phyloP scores from a whole-genome alignment of 23 red algal genomes.

The Chondrus crispus region DNA sequence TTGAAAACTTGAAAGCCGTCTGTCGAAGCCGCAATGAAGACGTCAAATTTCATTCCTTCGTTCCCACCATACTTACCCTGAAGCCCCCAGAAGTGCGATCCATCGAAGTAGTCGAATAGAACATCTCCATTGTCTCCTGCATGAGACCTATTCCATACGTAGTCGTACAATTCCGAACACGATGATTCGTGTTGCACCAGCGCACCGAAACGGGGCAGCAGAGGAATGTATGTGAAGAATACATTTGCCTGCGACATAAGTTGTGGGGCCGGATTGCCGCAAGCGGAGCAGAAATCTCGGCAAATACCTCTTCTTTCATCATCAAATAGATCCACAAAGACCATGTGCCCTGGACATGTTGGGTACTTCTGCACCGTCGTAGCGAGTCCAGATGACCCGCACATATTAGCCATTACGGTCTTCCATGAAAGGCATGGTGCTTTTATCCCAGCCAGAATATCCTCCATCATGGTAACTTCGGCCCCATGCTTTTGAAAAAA shows the following conservation, averaged over 20 bases:
- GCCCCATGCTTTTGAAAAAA: neutral
- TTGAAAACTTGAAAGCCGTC: neutral
- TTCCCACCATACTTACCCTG: neutral
- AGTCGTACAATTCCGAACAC: neutral
- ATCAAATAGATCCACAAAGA: neutral
- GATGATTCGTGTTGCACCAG: neutral
- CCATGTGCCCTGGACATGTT: neutral
- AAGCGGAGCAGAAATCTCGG: neutral
- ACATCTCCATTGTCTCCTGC: neutral
- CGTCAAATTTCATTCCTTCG: neutral
- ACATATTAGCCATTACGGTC: neutral
- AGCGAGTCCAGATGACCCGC: neutral
- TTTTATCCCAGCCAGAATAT: neutral
- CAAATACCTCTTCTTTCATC: neutral
- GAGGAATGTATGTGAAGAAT: neutral
- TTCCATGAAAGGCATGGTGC: neutral
- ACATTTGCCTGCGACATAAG: neutral
- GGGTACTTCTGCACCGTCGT: neutral
- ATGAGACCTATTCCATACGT: neutral
- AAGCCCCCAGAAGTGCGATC: neutral
- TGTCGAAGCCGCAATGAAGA: neutral
- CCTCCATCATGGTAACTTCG: neutral
- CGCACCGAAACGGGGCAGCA: neutral
- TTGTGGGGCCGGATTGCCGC: neutral
- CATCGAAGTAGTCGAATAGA: neutral